phyloP scores from a whole-genome alignment of 345 rosid species.

The Corchorus olitorius region DNA sequence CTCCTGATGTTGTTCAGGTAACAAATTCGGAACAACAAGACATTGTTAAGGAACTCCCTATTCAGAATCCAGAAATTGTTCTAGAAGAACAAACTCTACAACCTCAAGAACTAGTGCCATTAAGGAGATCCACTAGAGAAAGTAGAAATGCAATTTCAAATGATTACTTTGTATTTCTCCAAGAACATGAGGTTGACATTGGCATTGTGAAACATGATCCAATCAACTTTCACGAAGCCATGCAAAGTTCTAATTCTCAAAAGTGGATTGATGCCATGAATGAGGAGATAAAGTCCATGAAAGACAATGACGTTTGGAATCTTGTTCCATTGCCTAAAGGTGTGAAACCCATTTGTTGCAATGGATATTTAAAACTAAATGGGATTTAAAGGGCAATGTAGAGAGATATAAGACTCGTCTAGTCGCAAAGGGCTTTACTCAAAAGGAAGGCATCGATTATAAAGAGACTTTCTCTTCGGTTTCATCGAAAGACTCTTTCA shows the following conservation, averaged over 20 bases:
- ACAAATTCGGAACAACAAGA: neutral
- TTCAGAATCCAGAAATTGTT: neutral
- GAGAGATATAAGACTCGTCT: too few relatives aligned
- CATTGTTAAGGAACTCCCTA: neutral
- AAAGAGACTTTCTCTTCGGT: too few relatives aligned
- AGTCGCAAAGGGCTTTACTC: too few relatives aligned
- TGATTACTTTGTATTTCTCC: conserved; percentile 22
- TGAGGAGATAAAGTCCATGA: neutral
- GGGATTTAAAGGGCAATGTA: too few relatives aligned
- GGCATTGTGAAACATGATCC: conserved; percentile 19
- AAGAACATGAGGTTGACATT: conserved; percentile 20
- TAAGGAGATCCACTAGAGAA: conserved; percentile 12
- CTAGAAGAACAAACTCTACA: neutral
- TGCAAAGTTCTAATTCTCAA: neutral
- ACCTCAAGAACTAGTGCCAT: neutral
- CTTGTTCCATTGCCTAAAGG: too few relatives aligned
- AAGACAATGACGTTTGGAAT: too few relatives aligned
- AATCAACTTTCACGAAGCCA: neutral
- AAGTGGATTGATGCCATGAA: neutral
- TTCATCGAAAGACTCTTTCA: too few relatives aligned
- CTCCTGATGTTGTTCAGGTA: neutral
- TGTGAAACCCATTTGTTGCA: too few relatives aligned
- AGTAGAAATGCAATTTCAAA: conserved; percentile 12
- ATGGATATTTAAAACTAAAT: too few relatives aligned
- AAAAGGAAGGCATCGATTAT: too few relatives aligned